phyloP scores from a whole-genome alignment of 2,329 filamentous ascomycete species.

The Chaetomiaceae sp. region DNA sequence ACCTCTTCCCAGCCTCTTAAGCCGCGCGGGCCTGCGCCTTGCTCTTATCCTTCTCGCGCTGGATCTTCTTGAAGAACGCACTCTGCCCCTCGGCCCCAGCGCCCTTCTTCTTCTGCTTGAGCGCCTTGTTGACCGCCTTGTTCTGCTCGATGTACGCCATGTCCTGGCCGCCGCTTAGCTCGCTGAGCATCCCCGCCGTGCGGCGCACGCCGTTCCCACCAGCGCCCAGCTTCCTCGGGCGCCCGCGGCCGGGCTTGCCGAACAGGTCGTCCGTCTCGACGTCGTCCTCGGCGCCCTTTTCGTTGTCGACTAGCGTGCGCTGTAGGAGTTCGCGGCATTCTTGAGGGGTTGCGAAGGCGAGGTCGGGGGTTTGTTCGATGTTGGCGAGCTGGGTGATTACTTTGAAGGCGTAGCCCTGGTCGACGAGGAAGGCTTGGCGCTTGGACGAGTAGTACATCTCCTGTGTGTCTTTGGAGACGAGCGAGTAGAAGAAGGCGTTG shows the following conservation, averaged over 20 bases:
- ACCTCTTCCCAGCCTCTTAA: too few species aligned
- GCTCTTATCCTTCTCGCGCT: slow-evolving; percentile 51
- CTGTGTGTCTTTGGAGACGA: slow-evolving; percentile 94
- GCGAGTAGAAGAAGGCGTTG: slow-evolving; percentile 97
- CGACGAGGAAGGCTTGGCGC: slow-evolving; percentile 91
- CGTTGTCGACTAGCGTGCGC: slow-evolving; percentile 83
- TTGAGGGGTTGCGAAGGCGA: slow-evolving; percentile 71
- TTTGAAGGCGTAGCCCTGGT: slow-evolving; percentile 98
- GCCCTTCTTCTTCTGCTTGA: slow-evolving; percentile 48
- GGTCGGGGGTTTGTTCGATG: slow-evolving; percentile 73
- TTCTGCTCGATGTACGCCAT: slow-evolving; percentile 95
- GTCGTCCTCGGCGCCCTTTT: slow-evolving; percentile 28
- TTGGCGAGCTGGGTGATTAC: slow-evolving; percentile 94
- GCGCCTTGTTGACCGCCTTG: slow-evolving; percentile 61
- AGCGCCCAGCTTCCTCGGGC: slow-evolving; percentile 12
- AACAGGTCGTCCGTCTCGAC: slow-evolving; percentile 37
- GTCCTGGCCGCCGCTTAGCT: slow-evolving; percentile 84
- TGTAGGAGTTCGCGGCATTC: slow-evolving; percentile 83
- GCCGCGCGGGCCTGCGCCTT: slow-evolving; percentile 1
- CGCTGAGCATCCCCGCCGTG: slow-evolving; percentile 77
- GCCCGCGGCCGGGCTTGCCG: slow-evolving; percentile 20
- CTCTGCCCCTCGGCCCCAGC: slow-evolving; percentile 36
- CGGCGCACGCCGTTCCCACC: slow-evolving; percentile 47
- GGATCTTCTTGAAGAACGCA: slow-evolving; percentile 60
- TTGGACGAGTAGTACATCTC: slow-evolving; percentile 99